These are phyloP conservation scores for Dalbergia cultrata DNA, from an alignment of 306 rosid genomes.

Conservation along the genomic window DNA sequence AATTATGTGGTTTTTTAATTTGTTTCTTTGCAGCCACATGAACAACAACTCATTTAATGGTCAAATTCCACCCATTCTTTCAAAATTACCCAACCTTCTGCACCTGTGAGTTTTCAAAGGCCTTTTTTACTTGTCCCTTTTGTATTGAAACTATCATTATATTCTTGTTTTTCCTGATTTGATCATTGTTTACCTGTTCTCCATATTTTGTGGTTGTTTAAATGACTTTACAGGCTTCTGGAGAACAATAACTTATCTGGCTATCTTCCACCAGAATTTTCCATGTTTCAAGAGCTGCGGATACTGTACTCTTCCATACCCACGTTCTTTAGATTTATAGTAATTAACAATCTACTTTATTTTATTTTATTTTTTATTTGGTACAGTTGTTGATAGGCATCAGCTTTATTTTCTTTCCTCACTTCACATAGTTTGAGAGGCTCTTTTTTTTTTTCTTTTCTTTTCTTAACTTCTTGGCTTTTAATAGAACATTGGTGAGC, in stretches of 20 bases:
- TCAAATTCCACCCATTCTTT: constrained; percentile 62
- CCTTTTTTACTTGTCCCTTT: constrained; percentile 7
- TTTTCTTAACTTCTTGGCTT: background rate
- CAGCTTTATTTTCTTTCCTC: background rate
- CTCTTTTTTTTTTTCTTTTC: too few species aligned
- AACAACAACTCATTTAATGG: constrained; percentile 75
- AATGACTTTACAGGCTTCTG: constrained; percentile 59
- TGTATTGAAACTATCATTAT: background rate
- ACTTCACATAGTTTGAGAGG: too few species aligned
- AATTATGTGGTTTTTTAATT: constrained; percentile 18
- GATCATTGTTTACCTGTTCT: background rate
- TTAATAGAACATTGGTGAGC: too few species aligned
- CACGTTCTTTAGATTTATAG: constrained; percentile 31
- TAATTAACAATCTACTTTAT: background rate
- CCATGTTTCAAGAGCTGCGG: constrained; percentile 47
- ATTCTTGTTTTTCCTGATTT: too few species aligned
- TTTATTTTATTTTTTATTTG: too few species aligned
- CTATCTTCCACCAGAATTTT: constrained; percentile 64
- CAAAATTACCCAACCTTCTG: constrained; percentile 53
- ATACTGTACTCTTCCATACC: constrained; percentile 59
- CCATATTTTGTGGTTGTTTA: constrained; percentile 31
- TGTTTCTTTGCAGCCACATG: constrained; percentile 64
- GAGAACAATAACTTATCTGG: constrained; percentile 71
- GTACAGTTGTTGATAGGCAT: constrained; percentile 6
- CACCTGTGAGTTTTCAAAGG: constrained; percentile 66